phyloP scores from a whole-genome alignment of 352 stramenopile species.

The Phytophthora citrophthora region DNA sequence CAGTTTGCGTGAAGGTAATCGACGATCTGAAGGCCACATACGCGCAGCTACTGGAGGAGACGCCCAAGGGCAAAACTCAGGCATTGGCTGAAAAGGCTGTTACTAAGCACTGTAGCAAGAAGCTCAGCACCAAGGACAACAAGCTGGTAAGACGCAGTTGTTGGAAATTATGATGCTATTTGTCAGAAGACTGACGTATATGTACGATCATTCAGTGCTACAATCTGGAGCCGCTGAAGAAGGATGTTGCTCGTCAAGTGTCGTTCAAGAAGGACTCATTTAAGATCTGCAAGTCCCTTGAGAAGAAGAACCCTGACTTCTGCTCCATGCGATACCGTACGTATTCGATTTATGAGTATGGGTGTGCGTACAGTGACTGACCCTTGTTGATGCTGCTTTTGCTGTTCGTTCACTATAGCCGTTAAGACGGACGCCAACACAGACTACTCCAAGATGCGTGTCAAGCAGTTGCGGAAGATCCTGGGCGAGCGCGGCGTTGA shows the following conservation, averaged over 20 bases:
- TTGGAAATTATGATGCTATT: no score
- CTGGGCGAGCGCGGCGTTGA: conserved; percentile 91
- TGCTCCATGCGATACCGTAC: conserved; percentile 95
- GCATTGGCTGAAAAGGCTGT: conserved; percentile 82
- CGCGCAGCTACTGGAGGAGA: conserved; percentile 65
- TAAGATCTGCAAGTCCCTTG: conserved; percentile 94
- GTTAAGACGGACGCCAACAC: conserved; percentile 95
- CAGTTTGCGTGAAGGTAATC: conserved; percentile 94
- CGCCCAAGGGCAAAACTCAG: conserved; percentile 80
- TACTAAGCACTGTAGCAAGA: conserved; percentile 88
- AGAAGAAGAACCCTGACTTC: conserved; percentile 95
- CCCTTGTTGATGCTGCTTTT: conserved; percentile 5
- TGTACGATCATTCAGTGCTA: conserved; percentile 82
- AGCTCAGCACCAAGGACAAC: conserved; percentile 89
- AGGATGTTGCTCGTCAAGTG: conserved; percentile 92
- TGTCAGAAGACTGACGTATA: background rate
- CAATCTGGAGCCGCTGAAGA: conserved; percentile 94
- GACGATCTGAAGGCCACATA: conserved; percentile 85
- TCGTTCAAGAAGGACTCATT: conserved; percentile 92
- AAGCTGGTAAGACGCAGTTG: conserved; percentile 70
- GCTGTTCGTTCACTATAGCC: conserved; percentile 45
- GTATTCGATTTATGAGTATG: conserved; percentile 22
- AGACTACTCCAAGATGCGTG: conserved; percentile 95
- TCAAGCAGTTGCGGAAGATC: conserved; percentile 96
- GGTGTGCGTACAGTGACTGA: background rate